These are phyloP conservation scores for Ploettnerulaceae sp. DNA, from an alignment of 2,329 filamentous ascomycete species.

Conservation along the genomic window DNA sequence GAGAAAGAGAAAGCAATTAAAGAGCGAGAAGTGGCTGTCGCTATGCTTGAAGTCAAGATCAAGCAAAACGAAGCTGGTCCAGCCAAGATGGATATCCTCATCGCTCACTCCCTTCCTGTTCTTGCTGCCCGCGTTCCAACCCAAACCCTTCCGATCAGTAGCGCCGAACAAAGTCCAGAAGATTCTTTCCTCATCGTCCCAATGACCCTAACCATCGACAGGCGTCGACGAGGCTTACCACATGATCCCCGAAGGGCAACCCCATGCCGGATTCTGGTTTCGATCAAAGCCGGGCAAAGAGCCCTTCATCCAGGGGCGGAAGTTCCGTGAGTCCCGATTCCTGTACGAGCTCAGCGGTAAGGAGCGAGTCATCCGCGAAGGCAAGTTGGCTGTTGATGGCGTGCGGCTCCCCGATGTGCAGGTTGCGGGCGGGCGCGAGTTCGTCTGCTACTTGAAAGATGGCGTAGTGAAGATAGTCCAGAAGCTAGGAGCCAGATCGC, in stretches of 20 bases:
- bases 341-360: neutral
- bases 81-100: neutral
- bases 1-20: too few relatives aligned
- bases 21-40: too few relatives aligned
- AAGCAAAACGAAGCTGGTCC: too few relatives aligned
- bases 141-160: too few relatives aligned
- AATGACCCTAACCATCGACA: neutral
- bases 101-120: neutral
- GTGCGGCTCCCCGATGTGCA: neutral
- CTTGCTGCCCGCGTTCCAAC: neutral
- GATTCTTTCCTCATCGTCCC: too few relatives aligned
- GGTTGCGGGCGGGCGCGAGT: neutral
- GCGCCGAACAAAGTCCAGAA: too few relatives aligned
- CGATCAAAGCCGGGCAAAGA: neutral
- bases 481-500: neutral
- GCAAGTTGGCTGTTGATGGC: neutral
- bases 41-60: too few relatives aligned
- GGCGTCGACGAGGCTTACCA: neutral
- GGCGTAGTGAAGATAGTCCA: neutral
- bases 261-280: neutral
- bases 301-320: neutral
- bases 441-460: neutral
- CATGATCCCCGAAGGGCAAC: neutral
- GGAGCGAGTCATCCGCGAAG: neutral
- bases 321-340: neutral